Base-by-base conservation (phyloP, 441 rosid genomes). In the Adansonia grandidieri region DNA sequence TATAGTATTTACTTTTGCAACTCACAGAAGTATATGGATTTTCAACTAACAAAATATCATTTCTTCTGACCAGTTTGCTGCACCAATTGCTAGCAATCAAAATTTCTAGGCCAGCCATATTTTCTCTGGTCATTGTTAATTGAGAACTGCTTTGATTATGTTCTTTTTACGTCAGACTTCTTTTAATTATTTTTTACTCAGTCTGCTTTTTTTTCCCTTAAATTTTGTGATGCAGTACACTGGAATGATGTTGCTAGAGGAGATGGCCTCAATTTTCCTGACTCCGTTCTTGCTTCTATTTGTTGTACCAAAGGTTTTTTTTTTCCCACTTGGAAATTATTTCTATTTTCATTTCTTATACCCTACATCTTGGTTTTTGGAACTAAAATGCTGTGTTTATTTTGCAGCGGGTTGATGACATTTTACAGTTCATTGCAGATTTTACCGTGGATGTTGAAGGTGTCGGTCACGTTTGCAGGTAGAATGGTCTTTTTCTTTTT, bases 401-500 rank as follows among this genome's bases (percentile, higher is more conserved):
- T 70, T 80, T 86, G 90, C 91, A 97, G 99, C 91, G 92, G 77
- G 98, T 97, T 83, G 97, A 97, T 80, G 98, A 89, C 84, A 97
- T 97, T 73, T 88, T 97, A 85, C 90, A 87, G 85, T 97, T 97
- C 91, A 92, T 97, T 75, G 84, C 80, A 17, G 91, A 92, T 71
- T 91, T 86, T 82, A 95, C 99, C 1, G 91, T 92, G 80, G 84
- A 93, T 75, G 82, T 97, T 75, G 98, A 95, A 83, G 99, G 99
- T 76, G 99, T 97, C 73, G 98, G 99, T 81, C 89, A 95, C 76
- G 97, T 97, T 76, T 97, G 99, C 91, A 89, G 99, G 99, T 94
- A 62, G 78, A 67, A 47, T 45, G 19, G 53, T 60, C 69, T 57
- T 32, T 51, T 78, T 65, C 9, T 67, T 15, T 44, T 47, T 74